Base-by-base conservation (phyloP, 2,329 filamentous ascomycete genomes). In the Pseudogymnoascus sp. region DNA sequence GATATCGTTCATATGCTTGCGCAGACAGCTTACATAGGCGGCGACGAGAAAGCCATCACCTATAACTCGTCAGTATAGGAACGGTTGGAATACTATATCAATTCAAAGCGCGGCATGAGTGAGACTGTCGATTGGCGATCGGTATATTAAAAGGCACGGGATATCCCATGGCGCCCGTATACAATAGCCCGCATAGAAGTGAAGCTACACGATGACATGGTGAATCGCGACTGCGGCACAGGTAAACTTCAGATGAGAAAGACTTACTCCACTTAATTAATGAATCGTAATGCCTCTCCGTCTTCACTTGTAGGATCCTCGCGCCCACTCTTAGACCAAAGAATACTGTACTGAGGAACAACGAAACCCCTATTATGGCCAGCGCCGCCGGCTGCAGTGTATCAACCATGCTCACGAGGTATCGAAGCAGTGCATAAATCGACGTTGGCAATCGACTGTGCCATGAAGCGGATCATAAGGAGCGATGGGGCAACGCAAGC, bases 191-290 rank as follows among this genome's bases (percentile, higher is more conserved):
- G 38, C 38, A 23, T 15, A 5, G 23, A 30, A 52, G 4, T 52
- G 45, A 52, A 52, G 26, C 23, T 12, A 7, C 41, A 52, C 26
- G 41, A 52, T 18, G 45, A 52, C 23, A 52, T 52, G 23, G 45
- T 52, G 30, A 52, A 52, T 30, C 23, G n/a, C 26, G 23, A 30
- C n/a, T 52, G 23, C 9, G 9, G 23, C 45, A 52, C 45, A 52
- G 5, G 9, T n/a, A 52, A 52, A 52, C 45, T 52, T 28, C n/a
- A 52, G 45, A 52, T 76, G 77, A 67, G 62, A 28, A 30, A 15
- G 9, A 60, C 59, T 58, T 38, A 60, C 59, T 58, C 59, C 45
- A 60, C 56, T 58, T 58, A 12, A 60, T 55, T 21, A 52, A 59
- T 13, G 3, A 10, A 26, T 59, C 58, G 18, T 52, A 59, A 28